phyloP scores from a whole-genome alignment of 768 basidiomycete genomes.

The Lenzites betulinus region DNA sequence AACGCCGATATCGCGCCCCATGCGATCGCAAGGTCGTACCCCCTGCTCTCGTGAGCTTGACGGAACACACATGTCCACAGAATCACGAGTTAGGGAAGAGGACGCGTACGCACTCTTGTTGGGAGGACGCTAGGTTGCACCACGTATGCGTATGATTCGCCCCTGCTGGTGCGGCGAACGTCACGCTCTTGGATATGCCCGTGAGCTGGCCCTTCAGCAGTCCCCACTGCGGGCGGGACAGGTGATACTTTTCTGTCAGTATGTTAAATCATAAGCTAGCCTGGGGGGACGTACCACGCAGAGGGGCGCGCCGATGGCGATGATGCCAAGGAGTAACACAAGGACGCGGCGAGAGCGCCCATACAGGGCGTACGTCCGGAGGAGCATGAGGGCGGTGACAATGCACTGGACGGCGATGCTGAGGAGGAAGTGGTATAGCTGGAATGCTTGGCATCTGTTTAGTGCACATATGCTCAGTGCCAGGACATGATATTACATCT shows the following conservation, averaged over 20 bases:
- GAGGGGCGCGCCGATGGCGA: neutral
- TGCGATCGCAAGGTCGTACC: neutral
- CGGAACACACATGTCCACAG: too few relatives aligned
- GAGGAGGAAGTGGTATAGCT: slow-evolving; percentile 1
- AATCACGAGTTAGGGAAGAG: too few relatives aligned
- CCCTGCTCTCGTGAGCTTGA: neutral
- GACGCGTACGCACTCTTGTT: neutral
- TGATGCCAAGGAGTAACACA: neutral
- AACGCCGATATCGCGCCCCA: slow-evolving; percentile 10
- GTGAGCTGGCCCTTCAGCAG: neutral
- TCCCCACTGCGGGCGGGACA: neutral
- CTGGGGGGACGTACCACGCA: neutral
- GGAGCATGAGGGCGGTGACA: neutral
- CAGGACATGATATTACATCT: neutral
- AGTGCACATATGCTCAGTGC: neutral
- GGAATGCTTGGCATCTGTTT: neutral
- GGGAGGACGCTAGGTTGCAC: neutral
- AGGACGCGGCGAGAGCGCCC: neutral
- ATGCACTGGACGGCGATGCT: neutral
- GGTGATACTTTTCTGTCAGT: too few relatives aligned
- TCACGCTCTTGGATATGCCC: neutral
- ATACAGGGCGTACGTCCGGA: slow-evolving; percentile 10
- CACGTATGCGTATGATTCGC: neutral
- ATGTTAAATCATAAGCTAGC: too few relatives aligned
- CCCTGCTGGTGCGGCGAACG: too few relatives aligned